Conservation (phyloP, 805 yeast genomes). For the Suhomyces sp. region DNA sequence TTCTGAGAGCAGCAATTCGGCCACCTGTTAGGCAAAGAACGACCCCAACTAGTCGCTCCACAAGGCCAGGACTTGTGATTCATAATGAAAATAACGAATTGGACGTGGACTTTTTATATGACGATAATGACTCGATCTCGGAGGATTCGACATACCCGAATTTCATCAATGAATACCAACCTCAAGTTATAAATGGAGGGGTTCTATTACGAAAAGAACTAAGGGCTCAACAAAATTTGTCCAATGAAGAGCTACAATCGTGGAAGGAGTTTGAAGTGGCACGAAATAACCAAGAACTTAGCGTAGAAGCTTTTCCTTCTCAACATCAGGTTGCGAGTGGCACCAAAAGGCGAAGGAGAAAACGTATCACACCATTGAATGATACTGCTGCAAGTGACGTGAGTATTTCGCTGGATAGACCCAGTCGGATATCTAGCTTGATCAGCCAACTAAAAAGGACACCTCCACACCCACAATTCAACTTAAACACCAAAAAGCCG, state of each 20-base stretch:
- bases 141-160: neutral
- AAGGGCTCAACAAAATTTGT: constrained; percentile 24
- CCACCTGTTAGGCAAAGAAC: neutral
- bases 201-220: constrained; percentile 33
- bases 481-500: neutral
- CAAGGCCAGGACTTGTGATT: constrained; percentile 19
- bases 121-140: constrained; percentile 6
- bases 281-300: constrained; percentile 10
- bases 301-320: neutral
- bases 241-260: constrained; percentile 34
- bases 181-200: constrained; percentile 36
- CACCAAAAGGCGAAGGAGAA: constrained; percentile 15
- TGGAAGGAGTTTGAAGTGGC: constrained; percentile 39
- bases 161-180: neutral
- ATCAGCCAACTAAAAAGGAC: constrained; percentile 11
- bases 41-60: neutral
- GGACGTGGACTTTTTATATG: constrained; percentile 29
- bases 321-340: neutral
- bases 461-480: neutral
- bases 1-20: neutral
- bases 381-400: neutral
- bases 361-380: constrained; percentile 10
- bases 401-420: neutral
- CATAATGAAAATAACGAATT: constrained; percentile 29
- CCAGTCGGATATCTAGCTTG: constrained; percentile 10